A percentile compares a stretch with the other conserved stretches of the same genome.
These are phyloP conservation scores for Fistulina hepatica DNA, from an alignment of 1,284 basidiomycete species.

Conservation along the genomic window DNA sequence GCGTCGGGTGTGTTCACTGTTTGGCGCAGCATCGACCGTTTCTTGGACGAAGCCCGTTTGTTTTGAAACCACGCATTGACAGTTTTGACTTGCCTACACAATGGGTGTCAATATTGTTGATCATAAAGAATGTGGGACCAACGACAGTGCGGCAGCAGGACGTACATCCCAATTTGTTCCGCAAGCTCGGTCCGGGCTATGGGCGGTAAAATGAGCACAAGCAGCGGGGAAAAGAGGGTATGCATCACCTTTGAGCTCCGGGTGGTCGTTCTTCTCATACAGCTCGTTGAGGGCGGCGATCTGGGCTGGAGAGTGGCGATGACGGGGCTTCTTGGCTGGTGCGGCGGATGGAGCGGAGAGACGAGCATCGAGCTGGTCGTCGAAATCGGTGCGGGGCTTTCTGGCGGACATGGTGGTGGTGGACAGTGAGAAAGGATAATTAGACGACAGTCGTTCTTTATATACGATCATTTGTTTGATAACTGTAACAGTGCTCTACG, in stretches of 20 bases:
- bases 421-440: conserved; percentile 1
- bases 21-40: too few species aligned
- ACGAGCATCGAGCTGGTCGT: conserved; percentile 1
- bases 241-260: conserved; percentile 49
- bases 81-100: conserved; percentile 62
- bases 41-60: conserved; percentile 71
- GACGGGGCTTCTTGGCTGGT: conserved; percentile 56
- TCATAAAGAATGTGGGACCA: conserved; percentile 3
- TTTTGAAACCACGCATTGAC: conserved; percentile 80
- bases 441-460: too few species aligned
- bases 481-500: too few species aligned
- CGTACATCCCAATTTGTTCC: conserved; percentile 1
- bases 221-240: conserved; percentile 15
- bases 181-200: not conserved
- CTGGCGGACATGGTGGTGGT: conserved; percentile 12
- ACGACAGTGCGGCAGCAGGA: not conserved
- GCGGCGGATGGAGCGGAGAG: conserved; percentile 20
- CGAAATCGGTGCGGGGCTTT: conserved; percentile 16
- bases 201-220: conserved; percentile 10
- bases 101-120: not conserved
- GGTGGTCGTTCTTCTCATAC: conserved; percentile 65
- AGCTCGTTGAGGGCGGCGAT: conserved; percentile 65
- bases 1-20: too few species aligned
- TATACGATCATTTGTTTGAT: too few species aligned
- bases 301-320: conserved; percentile 60